phyloP scores from a whole-genome alignment of 148 eudicot species.

The Rhododendron ferrugineum region DNA sequence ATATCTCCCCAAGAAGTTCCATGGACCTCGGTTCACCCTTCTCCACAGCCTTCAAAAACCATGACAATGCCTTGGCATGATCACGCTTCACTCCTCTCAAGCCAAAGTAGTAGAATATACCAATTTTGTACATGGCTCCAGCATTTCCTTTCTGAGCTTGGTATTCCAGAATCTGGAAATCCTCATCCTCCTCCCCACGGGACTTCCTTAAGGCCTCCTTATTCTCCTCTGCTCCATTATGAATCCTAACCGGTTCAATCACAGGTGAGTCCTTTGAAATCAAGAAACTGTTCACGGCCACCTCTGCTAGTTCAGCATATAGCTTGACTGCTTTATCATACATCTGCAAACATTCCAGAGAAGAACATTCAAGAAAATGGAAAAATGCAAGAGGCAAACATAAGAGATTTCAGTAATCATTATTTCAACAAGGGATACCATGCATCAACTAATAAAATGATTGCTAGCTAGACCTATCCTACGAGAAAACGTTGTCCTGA shows the following conservation, averaged over 20 bases:
- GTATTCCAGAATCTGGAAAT: slow-evolving; percentile 91
- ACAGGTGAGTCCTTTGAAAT: slow-evolving; percentile 86
- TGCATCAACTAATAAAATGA: background rate
- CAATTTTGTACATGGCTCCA: slow-evolving; percentile 84
- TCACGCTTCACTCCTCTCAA: slow-evolving; percentile 87
- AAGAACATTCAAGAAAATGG: slow-evolving; percentile 4
- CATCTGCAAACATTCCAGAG: slow-evolving; percentile 16
- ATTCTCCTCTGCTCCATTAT: slow-evolving; percentile 86
- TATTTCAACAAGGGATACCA: background rate
- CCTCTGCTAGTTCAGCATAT: slow-evolving; percentile 81
- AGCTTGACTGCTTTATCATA: slow-evolving; percentile 28
- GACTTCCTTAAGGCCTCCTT: slow-evolving; percentile 88
- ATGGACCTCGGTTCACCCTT: slow-evolving; percentile 90
- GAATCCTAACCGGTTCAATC: slow-evolving; percentile 76
- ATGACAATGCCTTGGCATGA: slow-evolving; percentile 65
- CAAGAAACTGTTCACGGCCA: slow-evolving; percentile 78
- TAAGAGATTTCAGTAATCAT: background rate
- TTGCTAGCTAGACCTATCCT: background rate
- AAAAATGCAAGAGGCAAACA: background rate
- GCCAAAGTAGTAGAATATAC: slow-evolving; percentile 86
- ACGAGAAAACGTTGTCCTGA: background rate
- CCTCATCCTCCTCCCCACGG: slow-evolving; percentile 95
- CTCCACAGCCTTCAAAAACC: slow-evolving; percentile 88
- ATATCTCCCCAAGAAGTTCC: slow-evolving; percentile 95
- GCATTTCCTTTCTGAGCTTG: slow-evolving; percentile 96